Base-by-base conservation (phyloP, 1,284 basidiomycete genomes). In the Trametes sp. region DNA sequence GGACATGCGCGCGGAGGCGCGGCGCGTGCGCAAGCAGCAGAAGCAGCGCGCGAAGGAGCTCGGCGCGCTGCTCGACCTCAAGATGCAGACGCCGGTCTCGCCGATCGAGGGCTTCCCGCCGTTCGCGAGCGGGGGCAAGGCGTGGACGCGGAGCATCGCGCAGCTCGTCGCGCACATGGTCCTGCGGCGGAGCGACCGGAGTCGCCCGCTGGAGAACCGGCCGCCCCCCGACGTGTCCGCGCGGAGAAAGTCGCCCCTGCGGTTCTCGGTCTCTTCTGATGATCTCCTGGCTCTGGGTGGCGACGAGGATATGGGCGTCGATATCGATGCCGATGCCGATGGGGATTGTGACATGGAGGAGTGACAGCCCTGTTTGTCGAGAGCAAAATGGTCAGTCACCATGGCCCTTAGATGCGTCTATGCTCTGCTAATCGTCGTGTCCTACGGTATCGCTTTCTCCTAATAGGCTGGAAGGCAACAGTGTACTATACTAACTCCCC, bases 161-260 rank as follows among this genome's bases (percentile, higher is more conserved):
- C 83, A 85, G 59, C 76, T 86, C 21, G 82, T 87, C 51, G 85
- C 85, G 57, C 81, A 82, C 72, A 87, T 87, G 85, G 73, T 85
- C 45, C 76, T 87, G 65, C 78, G 81, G 54, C 72, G 86, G 57
- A 75, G 74, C 61, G 81, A 83, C 49, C 70, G 73, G 4, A 73
- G 62, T 26, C 75, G 80, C 41, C 76, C 79, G 33, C 71, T 82
- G 53, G 73, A 77, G 54, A 77, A 75, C 64, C 74, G 65, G 41
- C 65, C 55, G 64, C 66, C 36, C 45, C 62, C 45, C 31, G 35
- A 26, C 14, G 57, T 42, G 69, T 64, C 16, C 67, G 70, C 33
- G 63, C 68, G 57, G 69, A 57, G 52, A 16, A 53, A 59, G 52
- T 76, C 79, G 23, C 50, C 66, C 16, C 67, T 81, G 57, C 70